Conservation (phyloP, 2,329 filamentous ascomycete genomes). For the Botrytis galanthina region DNA sequence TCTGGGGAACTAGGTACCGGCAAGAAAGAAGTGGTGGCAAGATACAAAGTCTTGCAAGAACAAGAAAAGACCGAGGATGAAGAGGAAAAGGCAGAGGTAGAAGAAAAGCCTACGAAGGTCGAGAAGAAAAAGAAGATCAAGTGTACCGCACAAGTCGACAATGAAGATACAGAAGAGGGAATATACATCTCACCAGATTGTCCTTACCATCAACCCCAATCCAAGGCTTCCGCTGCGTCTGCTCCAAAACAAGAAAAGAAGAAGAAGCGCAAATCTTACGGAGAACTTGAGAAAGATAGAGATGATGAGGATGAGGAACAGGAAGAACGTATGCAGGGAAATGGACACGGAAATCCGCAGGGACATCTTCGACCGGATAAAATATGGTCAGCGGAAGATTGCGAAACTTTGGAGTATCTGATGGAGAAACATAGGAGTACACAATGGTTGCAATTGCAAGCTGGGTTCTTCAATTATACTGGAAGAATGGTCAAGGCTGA, state of each 20-base stretch:
- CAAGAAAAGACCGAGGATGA: constrained; percentile 15
- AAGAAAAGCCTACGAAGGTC: background rate
- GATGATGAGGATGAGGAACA: background rate
- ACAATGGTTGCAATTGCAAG: constrained; percentile 38
- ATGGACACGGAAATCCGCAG: background rate
- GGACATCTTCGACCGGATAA: constrained; percentile 28
- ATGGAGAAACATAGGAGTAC: constrained; percentile 29
- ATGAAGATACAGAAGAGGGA: constrained; percentile 6
- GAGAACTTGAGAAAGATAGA: background rate
- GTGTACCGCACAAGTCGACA: background rate
- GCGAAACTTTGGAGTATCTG: constrained; percentile 34
- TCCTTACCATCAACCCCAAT: constrained; percentile 2
- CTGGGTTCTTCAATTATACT: constrained; percentile 38
- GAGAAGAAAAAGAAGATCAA: background rate
- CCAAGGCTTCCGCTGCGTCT: background rate
- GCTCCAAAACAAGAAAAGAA: background rate
- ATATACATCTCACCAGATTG: constrained; percentile 4
- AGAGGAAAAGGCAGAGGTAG: background rate
- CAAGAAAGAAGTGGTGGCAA: constrained; percentile 24
- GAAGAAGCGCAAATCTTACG: constrained; percentile 13
- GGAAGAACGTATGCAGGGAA: background rate
- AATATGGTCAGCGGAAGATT: constrained; percentile 35
- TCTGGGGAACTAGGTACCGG: constrained; percentile 15
- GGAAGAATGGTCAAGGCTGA: constrained; percentile 35
- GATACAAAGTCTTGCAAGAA: constrained; percentile 25